Conservation (phyloP, 163 green algal genomes). For the Trebouxiophyceae sp. region DNA sequence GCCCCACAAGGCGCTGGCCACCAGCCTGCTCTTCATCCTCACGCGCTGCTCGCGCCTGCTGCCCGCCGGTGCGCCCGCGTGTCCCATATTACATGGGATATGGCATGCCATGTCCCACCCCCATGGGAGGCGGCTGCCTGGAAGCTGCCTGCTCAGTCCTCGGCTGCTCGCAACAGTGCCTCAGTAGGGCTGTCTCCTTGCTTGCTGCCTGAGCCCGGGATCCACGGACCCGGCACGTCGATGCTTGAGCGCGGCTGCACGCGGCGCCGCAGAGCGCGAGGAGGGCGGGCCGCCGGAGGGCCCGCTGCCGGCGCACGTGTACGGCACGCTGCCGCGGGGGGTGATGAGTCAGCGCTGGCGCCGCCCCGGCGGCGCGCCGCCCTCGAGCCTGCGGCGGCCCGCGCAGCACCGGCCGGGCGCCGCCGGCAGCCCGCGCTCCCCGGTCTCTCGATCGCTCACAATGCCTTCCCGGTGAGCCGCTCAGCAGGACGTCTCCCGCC, state of each 20-base stretch:
- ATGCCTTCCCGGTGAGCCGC: neutral
- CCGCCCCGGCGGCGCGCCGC: constrained; percentile 15
- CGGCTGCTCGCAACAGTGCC: no score
- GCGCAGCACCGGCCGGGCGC: neutral
- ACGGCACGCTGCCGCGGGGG: constrained; percentile 21
- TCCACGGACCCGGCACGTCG: no score
- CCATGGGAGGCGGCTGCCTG: no score
- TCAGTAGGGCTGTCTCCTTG: no score
- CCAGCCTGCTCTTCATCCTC: constrained; percentile 78
- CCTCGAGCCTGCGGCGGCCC: neutral
- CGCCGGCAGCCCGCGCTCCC: neutral
- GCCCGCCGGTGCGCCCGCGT: no score
- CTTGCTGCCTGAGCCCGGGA: no score
- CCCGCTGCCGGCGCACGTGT: constrained; percentile 4
- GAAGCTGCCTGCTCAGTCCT: no score
- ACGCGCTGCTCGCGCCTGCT: constrained; percentile 72
- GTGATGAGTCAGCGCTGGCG: constrained; percentile 9
- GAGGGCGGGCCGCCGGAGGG: neutral
- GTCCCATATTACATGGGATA: no score
- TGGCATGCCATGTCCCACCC: no score
- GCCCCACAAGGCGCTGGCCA: constrained; percentile 51
- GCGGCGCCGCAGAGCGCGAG: no score
- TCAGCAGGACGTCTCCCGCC: no score
- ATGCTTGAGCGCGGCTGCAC: no score
- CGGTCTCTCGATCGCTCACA: neutral